phyloP scores from a whole-genome alignment of 495 filamentous ascomycete genomes.

The Aspergillus campestris region DNA sequence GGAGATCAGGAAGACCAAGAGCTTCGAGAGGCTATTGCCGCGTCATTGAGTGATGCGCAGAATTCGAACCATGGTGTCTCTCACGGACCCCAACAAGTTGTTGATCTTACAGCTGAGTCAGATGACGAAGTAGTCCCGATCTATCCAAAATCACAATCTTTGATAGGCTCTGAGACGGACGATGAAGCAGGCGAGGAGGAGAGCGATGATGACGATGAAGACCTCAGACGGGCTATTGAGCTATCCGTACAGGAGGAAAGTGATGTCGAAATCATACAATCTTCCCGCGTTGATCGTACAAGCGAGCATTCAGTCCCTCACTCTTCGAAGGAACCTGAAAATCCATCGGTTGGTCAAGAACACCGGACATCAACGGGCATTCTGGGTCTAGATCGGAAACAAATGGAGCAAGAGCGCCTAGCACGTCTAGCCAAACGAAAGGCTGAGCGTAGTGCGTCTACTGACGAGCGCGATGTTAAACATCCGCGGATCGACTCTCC shows the following conservation, averaged over 20 bases:
- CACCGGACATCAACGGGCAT: conserved; percentile 16
- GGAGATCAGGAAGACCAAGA: conserved; percentile 13
- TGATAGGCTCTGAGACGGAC: conserved; percentile 29
- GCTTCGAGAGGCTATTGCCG: conserved; percentile 49
- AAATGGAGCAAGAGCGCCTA: conserved; percentile 82
- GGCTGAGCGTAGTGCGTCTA: conserved; percentile 18
- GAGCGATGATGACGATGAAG: conserved; percentile 28
- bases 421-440: conserved; percentile 57
- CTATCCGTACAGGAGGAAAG: conserved; percentile 34
- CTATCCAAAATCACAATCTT: conserved; percentile 27
- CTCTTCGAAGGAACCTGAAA: background rate
- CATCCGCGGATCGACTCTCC: conserved; percentile 6
- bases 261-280: background rate
- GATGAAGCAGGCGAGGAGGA: conserved; percentile 12
- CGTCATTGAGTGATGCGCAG: conserved; percentile 67
- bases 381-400: conserved; percentile 58
- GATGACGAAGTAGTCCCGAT: conserved; percentile 20
- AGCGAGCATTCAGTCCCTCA: background rate
- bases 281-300: background rate
- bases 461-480: conserved; percentile 15
- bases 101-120: conserved; percentile 34
- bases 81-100: conserved; percentile 7
- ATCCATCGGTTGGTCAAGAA: background rate
- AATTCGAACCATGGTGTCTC: background rate
- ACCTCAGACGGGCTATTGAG: conserved; percentile 44